Conservation (phyloP, 169 alveolate genomes). For the Cryptosporidium xiaoi region DNA sequence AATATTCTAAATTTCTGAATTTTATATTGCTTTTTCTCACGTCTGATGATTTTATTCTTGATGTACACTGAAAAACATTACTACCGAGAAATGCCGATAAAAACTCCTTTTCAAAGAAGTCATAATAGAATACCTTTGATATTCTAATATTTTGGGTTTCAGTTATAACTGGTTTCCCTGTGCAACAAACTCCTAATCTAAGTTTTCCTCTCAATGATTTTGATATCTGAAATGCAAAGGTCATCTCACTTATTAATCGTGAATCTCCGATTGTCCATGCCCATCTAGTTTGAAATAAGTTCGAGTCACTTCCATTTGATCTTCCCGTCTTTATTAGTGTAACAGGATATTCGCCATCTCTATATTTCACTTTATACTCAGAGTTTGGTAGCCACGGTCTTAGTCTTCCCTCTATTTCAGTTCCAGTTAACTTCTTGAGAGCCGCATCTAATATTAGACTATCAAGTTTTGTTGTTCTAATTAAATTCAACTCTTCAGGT, state of each 20-base stretch:
- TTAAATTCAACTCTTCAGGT: conserved; percentile 41
- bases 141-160: conserved; percentile 66
- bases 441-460: conserved; percentile 68
- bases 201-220: conserved; percentile 59
- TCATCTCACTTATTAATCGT: conserved; percentile 62
- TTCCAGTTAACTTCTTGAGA: conserved; percentile 24
- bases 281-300: conserved; percentile 38
- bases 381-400: conserved; percentile 66
- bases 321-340: conserved; percentile 27
- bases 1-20: background rate
- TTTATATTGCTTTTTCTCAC: conserved; percentile 30
- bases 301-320: background rate
- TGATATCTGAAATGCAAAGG: conserved; percentile 53
- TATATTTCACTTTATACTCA: conserved; percentile 48
- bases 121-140: conserved; percentile 68
- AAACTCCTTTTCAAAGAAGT: conserved; percentile 53
- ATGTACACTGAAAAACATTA: conserved; percentile 68
- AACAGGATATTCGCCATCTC: conserved; percentile 69
- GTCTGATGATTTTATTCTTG: conserved; percentile 52
- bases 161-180: conserved; percentile 62
- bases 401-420: conserved; percentile 54
- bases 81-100: conserved; percentile 71
- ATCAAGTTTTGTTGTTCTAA: conserved; percentile 45
- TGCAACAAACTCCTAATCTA: conserved; percentile 69
- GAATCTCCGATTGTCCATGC: conserved; percentile 75